phyloP scores from a whole-genome alignment of 169 alveolate genomes.

The Plasmodium gaboni region DNA sequence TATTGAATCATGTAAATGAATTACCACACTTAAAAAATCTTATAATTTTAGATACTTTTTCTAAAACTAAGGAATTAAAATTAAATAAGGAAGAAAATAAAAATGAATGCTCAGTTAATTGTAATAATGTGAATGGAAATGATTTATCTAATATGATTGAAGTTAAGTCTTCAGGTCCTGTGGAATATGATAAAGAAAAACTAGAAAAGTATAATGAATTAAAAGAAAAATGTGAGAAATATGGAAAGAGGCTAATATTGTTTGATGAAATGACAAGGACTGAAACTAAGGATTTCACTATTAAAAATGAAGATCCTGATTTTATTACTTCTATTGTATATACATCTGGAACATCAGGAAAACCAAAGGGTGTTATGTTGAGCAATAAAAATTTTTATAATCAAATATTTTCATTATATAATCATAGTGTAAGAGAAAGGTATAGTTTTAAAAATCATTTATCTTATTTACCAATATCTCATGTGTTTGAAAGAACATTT shows the following conservation, averaged over 20 bases:
- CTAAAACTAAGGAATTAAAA: background rate
- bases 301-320: slow-evolving; percentile 74
- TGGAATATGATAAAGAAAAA: slow-evolving; percentile 1
- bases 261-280: background rate
- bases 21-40: slow-evolving; percentile 48
- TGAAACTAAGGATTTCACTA: background rate
- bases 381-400: slow-evolving; percentile 82
- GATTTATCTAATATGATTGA: no score
- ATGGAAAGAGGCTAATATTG: background rate
- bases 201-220: background rate
- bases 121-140: background rate
- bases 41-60: slow-evolving; percentile 16
- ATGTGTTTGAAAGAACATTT: slow-evolving; percentile 93
- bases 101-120: background rate
- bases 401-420: background rate
- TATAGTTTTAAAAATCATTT: slow-evolving; percentile 77
- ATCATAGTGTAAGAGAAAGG: background rate
- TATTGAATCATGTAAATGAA: background rate
- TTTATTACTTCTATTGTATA: slow-evolving; percentile 92
- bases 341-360: slow-evolving; percentile 99
- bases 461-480: slow-evolving; percentile 96
- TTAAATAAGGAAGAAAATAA: background rate
- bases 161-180: no score
- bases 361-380: slow-evolving; percentile 97
- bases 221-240: background rate